These are phyloP conservation scores for Canariomyces notabilis DNA, from an alignment of 2,329 filamentous ascomycete species.

Conservation along the genomic window DNA sequence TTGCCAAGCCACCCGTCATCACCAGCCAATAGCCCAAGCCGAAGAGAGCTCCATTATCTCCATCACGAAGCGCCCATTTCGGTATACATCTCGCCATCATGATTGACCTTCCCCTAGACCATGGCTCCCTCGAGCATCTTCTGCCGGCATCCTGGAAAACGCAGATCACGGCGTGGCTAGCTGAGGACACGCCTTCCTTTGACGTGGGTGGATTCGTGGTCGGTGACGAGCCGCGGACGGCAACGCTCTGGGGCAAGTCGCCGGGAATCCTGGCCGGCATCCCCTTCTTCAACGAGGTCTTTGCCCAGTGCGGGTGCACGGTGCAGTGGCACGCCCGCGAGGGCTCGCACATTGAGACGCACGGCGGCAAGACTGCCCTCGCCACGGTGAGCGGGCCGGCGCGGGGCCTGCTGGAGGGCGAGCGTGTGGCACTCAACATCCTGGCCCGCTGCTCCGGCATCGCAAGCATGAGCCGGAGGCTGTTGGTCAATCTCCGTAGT, in stretches of 20 bases:
- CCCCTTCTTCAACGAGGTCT: conserved; percentile 94
- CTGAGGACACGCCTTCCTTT: conserved; percentile 93
- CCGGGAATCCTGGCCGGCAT: conserved; percentile 80
- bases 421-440: conserved; percentile 87
- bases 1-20: too few relatives aligned
- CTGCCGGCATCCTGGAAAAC: conserved; percentile 82
- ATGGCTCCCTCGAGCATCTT: conserved; percentile 57
- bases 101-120: conserved; percentile 29
- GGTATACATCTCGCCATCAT: conserved; percentile 14
- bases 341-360: conserved; percentile 59
- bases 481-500: conserved; percentile 51
- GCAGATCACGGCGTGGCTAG: conserved; percentile 76
- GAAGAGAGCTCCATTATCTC: too few relatives aligned
- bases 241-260: conserved; percentile 66
- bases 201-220: conserved; percentile 98
- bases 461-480: conserved; percentile 60
- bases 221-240: conserved; percentile 60
- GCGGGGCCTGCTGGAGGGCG: conserved; percentile 75
- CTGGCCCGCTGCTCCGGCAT: conserved; percentile 88
- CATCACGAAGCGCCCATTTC: too few relatives aligned
- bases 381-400: conserved; percentile 85
- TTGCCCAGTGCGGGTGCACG: conserved; percentile 81
- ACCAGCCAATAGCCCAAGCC: too few relatives aligned
- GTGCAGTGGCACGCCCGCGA: conserved; percentile 84
- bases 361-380: conserved; percentile 48